These are phyloP conservation scores for Suhomyces choctaworum DNA, from an alignment of 1,139 yeast genomes.

Conservation along the genomic window DNA sequence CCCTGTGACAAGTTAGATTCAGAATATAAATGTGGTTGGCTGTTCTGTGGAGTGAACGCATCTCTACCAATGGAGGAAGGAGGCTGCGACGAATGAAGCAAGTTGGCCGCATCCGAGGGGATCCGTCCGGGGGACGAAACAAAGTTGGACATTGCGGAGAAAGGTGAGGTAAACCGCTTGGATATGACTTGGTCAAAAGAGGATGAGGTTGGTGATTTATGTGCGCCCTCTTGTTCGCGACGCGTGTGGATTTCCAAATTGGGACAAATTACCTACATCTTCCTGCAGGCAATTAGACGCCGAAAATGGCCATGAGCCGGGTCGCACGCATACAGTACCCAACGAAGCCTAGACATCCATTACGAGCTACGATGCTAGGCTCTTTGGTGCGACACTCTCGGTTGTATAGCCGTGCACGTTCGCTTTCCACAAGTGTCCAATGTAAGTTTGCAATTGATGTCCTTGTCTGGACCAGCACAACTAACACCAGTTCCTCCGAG, in stretches of 20 bases:
- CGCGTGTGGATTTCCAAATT: conserved; percentile 21
- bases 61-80: conserved; percentile 45
- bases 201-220: conserved; percentile 5
- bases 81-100: conserved; percentile 46
- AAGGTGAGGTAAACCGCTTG: too few species aligned
- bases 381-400: too few species aligned
- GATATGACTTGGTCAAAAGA: conserved; percentile 3
- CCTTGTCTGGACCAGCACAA: too few species aligned
- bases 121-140: conserved; percentile 49
- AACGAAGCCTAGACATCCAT: too few species aligned
- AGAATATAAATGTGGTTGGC: conserved; percentile 15
- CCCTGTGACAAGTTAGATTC: conserved; percentile 22
- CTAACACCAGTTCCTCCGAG: conserved; percentile 23
- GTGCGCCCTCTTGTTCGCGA: conserved; percentile 15
- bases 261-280: conserved; percentile 20
- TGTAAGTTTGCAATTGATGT: conserved; percentile 1
- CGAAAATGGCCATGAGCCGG: too few species aligned
- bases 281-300: conserved; percentile 2
- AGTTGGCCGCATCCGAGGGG: conserved; percentile 48
- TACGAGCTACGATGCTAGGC: too few species aligned
- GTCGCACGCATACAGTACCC: too few species aligned
- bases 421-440: neutral
- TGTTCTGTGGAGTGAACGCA: conserved; percentile 27
- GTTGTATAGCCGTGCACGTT: too few species aligned
- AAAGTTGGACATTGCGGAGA: conserved; percentile 40